Percentiles rank a stretch among this genome's conserved stretches.
phyloP scores from a whole-genome alignment of 768 basidiomycete genomes.

The Podaxis sp. region DNA sequence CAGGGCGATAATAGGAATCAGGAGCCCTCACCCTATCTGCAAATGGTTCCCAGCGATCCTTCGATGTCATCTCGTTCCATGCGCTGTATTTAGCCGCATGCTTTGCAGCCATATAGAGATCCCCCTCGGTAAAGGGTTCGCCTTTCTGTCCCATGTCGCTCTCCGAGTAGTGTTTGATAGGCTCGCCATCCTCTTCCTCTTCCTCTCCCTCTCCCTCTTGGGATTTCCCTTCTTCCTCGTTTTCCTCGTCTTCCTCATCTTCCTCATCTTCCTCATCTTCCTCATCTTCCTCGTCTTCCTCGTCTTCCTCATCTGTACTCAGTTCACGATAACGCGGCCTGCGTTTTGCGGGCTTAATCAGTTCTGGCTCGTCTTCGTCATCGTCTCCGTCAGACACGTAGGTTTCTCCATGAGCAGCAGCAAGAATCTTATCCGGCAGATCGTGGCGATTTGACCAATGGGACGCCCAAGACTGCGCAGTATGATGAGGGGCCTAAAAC shows the following conservation, averaged over 20 bases:
- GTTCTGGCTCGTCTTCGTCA: slow-evolving; percentile 16
- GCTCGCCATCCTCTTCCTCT: slow-evolving; percentile 28
- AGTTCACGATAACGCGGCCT: slow-evolving; percentile 15
- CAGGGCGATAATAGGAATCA: not conserved
- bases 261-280: slow-evolving; percentile 21
- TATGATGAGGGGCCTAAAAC: slow-evolving; percentile 63
- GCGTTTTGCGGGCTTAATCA: slow-evolving; percentile 14
- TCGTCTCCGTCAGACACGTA: slow-evolving; percentile 21
- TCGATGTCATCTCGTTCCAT: slow-evolving; percentile 36
- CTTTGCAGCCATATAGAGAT: slow-evolving; percentile 54
- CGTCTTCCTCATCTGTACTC: slow-evolving; percentile 23
- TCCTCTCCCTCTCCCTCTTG: slow-evolving; percentile 24
- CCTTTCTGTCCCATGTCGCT: slow-evolving; percentile 51
- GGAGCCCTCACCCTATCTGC: slow-evolving; percentile 38
- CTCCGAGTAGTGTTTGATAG: slow-evolving; percentile 30
- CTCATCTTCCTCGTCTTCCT: slow-evolving; percentile 20
- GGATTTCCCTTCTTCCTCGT: slow-evolving; percentile 18
- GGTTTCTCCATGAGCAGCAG: slow-evolving; percentile 32
- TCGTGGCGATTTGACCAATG: slow-evolving; percentile 66
- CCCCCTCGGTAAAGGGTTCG: slow-evolving; percentile 52
- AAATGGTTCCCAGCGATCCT: slow-evolving; percentile 55
- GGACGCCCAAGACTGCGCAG: slow-evolving; percentile 56
- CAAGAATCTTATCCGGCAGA: slow-evolving; percentile 61
- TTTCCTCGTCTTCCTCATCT: slow-evolving; percentile 19
- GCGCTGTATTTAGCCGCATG: slow-evolving; percentile 47